A percentile compares a stretch with the other conserved stretches of the same genome.
phyloP scores from a whole-genome alignment of 2,329 filamentous ascomycete species.

The Aspergillus ibericus region DNA sequence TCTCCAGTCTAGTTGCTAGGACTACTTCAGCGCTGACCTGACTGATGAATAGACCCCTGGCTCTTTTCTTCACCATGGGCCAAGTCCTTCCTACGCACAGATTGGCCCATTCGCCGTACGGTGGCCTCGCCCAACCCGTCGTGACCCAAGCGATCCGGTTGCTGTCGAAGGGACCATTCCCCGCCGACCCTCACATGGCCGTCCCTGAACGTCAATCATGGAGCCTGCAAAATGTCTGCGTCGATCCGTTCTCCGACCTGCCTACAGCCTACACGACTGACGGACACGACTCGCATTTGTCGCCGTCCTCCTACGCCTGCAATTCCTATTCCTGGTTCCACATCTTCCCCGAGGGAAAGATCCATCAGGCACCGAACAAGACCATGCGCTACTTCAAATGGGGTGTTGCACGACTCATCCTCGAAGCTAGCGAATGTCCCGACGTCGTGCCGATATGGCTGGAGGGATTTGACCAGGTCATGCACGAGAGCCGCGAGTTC shows the following conservation, averaged over 20 bases:
- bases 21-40: not conserved
- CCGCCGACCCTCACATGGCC: constrained; percentile 48
- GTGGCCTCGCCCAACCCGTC: constrained; percentile 87
- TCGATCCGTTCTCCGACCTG: constrained; percentile 50
- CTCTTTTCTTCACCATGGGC: constrained; percentile 81
- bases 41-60: constrained; percentile 55
- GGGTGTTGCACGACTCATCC: constrained; percentile 86
- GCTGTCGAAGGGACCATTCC: constrained; percentile 67
- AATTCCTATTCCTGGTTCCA: constrained; percentile 84
- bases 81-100: constrained; percentile 91
- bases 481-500: constrained; percentile 78
- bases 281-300: constrained; percentile 54
- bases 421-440: constrained; percentile 83
- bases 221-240: constrained; percentile 44
- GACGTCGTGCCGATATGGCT: constrained; percentile 94
- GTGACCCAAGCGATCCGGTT: constrained; percentile 82
- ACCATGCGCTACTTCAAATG: constrained; percentile 97
- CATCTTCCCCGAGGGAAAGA: constrained; percentile 92
- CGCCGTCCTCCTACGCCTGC: constrained; percentile 69
- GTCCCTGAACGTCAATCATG: constrained; percentile 36
- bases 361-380: constrained; percentile 78
- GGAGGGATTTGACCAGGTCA: constrained; percentile 81
- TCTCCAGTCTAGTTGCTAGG: not conserved
- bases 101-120: constrained; percentile 70
- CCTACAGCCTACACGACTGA: constrained; percentile 42